phyloP scores from a whole-genome alignment of 192 early-diverging fungal genomes.

The Martensiomyces pterosporus region DNA sequence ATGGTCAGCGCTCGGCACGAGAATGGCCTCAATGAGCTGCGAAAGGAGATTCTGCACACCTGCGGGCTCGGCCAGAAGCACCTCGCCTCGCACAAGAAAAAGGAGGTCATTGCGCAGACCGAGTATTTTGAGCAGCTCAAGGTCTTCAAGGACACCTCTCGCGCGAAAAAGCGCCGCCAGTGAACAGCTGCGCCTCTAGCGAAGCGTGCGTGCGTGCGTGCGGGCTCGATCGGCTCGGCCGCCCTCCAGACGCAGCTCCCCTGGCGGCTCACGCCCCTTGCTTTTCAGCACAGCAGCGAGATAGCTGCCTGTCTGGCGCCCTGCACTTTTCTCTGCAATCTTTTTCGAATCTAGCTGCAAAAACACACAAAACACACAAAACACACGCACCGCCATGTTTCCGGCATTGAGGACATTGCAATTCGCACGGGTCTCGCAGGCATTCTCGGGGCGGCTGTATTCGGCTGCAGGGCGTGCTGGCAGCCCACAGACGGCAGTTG shows the following conservation, averaged over 20 bases:
- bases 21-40: slow-evolving; percentile 62
- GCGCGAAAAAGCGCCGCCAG: slow-evolving; percentile 19
- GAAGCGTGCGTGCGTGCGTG: background rate
- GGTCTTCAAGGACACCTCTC: slow-evolving; percentile 34
- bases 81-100: slow-evolving; percentile 35
- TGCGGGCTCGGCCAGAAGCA: slow-evolving; percentile 51
- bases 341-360: no score
- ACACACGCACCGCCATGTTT: no score
- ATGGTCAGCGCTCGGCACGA: slow-evolving; percentile 61
- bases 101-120: slow-evolving; percentile 33
- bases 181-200: background rate
- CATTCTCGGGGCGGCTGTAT: no score
- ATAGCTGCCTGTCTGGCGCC: no score
- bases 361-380: background rate
- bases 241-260: no score
- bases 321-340: no score
- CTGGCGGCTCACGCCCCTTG: no score
- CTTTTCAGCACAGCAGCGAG: no score
- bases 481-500: background rate
- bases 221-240: no score
- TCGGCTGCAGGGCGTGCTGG: no score
- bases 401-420: background rate
- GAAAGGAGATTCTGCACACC: slow-evolving; percentile 63
- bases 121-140: slow-evolving; percentile 46
- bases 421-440: background rate